Percentiles rank a stretch among this genome's conserved stretches.
Evolutionary conservation across 2,329 filamentous ascomycete genomes (phyloP).

Genomic region (Niveomyces coronatus): DNA sequence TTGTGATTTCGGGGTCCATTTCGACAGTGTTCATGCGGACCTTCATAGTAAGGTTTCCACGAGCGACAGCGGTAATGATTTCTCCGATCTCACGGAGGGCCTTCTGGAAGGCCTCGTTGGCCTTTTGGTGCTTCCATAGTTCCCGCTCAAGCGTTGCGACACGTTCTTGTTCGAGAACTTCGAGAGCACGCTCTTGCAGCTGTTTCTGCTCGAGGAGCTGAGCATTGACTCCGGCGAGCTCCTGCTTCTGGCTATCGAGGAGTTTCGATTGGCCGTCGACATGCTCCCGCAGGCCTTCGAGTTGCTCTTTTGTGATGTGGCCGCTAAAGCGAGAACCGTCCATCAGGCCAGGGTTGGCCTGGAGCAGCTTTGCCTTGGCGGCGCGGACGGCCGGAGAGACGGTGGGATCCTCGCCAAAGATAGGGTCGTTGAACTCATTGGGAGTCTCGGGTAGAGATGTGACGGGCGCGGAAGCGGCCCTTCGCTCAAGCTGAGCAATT

Average conservation of each 20-base stretch:
- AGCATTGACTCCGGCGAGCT: conserved; percentile 75
- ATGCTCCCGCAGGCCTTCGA: conserved; percentile 78
- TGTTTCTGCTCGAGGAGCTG: conserved; percentile 80
- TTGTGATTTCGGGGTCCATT: conserved; percentile 96
- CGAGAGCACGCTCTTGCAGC: conserved; percentile 72
- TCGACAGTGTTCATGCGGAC: conserved; percentile 91
- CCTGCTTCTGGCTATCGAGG: conserved; percentile 76
- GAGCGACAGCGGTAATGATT: conserved; percentile 92
- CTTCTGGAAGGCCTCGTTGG: conserved; percentile 97
- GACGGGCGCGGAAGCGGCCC: conserved; percentile 51
- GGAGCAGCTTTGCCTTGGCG: conserved; percentile 35
- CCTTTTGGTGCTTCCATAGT: conserved; percentile 92
- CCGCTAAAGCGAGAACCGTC: conserved; percentile 26
- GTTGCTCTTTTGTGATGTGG: conserved; percentile 68
- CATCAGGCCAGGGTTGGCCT: conserved; percentile 30
- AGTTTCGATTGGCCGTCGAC: conserved; percentile 90
- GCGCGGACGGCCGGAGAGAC: conserved; percentile 29
- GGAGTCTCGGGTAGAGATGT: conserved; percentile 68
- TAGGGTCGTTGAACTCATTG: conserved; percentile 59
- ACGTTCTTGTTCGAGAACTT: conserved; percentile 74
- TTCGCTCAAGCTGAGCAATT: conserved; percentile 73
- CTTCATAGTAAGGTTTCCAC: conserved; percentile 92
- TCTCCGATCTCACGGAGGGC: conserved; percentile 92
- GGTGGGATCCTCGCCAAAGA: conserved; percentile 45
- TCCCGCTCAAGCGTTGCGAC: conserved; percentile 86